Conservation (phyloP, 1,284 basidiomycete genomes). For the Tilletia horrida region DNA sequence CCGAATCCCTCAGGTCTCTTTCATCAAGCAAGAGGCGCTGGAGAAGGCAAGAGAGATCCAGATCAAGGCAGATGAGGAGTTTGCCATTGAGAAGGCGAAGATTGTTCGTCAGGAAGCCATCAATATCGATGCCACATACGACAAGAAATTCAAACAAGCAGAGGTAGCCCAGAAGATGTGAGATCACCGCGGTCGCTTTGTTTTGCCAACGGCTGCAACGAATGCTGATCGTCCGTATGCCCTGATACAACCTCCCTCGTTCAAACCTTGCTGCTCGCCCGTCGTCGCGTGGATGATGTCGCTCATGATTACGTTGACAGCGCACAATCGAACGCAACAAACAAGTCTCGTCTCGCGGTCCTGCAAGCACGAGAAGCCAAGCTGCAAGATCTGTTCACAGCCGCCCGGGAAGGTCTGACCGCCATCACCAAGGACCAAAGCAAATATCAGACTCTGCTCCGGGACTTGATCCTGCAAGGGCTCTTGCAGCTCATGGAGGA, state of each 20-base stretch:
- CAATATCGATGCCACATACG: conserved; percentile 48
- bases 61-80: conserved; percentile 55
- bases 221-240: too few species aligned
- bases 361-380: conserved; percentile 89
- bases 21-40: conserved; percentile 55
- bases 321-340: conserved; percentile 90
- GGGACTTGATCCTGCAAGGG: conserved; percentile 74
- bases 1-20: conserved; percentile 36
- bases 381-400: conserved; percentile 80
- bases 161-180: conserved; percentile 52
- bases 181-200: conserved; percentile 17
- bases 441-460: conserved; percentile 69
- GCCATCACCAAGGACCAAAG: conserved; percentile 65
- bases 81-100: conserved; percentile 54
- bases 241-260: too few species aligned
- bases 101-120: conserved; percentile 52
- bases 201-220: too few species aligned
- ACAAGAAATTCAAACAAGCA: conserved; percentile 54
- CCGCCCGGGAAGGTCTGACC: conserved; percentile 67
- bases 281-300: too few species aligned
- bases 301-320: too few species aligned
- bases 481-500: conserved; percentile 50
- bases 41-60: conserved; percentile 55
- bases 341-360: conserved; percentile 83
- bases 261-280: too few species aligned